Base-by-base conservation (phyloP, 2,329 filamentous ascomycete genomes). In the Aspergillus neotritici region DNA sequence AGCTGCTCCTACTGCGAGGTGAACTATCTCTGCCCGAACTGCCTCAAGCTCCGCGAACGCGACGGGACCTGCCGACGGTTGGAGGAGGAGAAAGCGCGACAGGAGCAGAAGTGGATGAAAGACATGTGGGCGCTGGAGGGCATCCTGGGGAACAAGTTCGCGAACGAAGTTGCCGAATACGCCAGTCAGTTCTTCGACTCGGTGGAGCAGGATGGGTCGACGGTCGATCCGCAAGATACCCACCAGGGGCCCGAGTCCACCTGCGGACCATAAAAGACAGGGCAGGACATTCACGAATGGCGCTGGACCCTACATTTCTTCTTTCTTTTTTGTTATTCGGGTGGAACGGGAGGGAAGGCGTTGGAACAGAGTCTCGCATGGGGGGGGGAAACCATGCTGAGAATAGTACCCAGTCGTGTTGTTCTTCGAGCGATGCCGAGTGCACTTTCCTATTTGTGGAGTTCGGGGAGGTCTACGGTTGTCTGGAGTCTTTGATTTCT, bases 1-100 rank as follows among this genome's bases (percentile, higher is more conserved):
- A 65, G 62, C 29, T 72, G 69, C 52, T 62, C 66, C 17, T 70
- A 67, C 52, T 72, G 69, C 49, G 58, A 66, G 37, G 55, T 60
- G 21, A 67, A 71, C 48, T 72, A 71, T 43, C 51, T 64, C 30
- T 72, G 69, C 45, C 69, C 68, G 4, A 71, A 71, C 50, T 72
- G 69, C 51, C 54, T 62, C 40, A 62, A 61, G 41, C 44, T 62
- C n/a, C 61, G 61, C 38, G 63, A 66, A 40, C 60, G 56, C 33
- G 67, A 69, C 36, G 65, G 65, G 3, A 62, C 58, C 5, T 70
- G 67, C 44, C 66, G 65, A 16, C 64, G 64, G 11, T 47, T 57
- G 17, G 62, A 61, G 32, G 67, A 69, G 40, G 67, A 68, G 43
- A 62, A 61, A 43, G 60, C 60, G 2, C 63, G 56, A 41, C 61